Conservation (phyloP, 148 eudicot genomes). For the Gaultheria prostrata region DNA sequence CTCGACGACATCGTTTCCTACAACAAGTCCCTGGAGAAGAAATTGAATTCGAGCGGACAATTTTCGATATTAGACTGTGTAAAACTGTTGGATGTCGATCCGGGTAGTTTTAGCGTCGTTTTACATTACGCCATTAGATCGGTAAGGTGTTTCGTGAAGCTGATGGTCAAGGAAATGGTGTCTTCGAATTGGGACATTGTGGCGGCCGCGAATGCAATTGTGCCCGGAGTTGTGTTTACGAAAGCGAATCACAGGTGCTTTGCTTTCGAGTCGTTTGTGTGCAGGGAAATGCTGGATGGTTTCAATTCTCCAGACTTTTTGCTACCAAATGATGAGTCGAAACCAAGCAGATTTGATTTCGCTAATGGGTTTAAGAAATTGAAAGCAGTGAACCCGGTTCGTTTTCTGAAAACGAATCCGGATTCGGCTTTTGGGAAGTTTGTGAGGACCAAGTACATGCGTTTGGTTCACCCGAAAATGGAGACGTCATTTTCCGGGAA, state of each 20-base stretch:
- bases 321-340: constrained; percentile 19
- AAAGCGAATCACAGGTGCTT: constrained; percentile 46
- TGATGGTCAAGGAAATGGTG: constrained; percentile 69
- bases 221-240: constrained; percentile 28
- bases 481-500: constrained; percentile 81
- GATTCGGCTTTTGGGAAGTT: constrained; percentile 53
- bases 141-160: constrained; percentile 57
- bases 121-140: constrained; percentile 53
- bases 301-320: constrained; percentile 45
- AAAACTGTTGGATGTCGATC: constrained; percentile 33
- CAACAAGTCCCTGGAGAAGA: constrained; percentile 48
- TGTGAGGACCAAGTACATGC: constrained; percentile 56
- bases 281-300: constrained; percentile 64
- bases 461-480: constrained; percentile 83
- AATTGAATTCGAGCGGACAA: constrained; percentile 55
- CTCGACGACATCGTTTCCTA: constrained; percentile 23
- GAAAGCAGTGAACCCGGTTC: constrained; percentile 35
- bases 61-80: constrained; percentile 43
- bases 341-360: constrained; percentile 17
- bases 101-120: constrained; percentile 47
- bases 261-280: constrained; percentile 68
- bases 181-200: constrained; percentile 64
- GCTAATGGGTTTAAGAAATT: constrained; percentile 46
- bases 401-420: constrained; percentile 40
- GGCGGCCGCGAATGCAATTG: constrained; percentile 61